phyloP scores from a whole-genome alignment of 768 basidiomycete species.

The Gelatoporia subvermispora region DNA sequence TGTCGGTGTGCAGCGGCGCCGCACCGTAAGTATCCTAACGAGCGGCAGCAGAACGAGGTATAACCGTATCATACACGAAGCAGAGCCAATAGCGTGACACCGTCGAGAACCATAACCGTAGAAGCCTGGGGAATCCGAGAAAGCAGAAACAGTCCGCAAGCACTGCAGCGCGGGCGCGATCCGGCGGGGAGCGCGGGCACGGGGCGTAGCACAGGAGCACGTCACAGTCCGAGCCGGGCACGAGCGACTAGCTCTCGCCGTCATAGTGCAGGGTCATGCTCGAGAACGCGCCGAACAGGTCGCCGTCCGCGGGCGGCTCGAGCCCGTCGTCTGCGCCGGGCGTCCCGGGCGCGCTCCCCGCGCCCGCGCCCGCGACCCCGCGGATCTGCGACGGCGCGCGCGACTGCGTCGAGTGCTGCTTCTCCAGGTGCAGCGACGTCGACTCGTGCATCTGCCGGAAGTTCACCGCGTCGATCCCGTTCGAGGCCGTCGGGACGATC shows the following conservation, averaged over 20 bases:
- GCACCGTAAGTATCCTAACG: too few species aligned
- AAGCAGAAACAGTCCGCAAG: background rate
- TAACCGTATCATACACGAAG: background rate
- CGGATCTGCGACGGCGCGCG: constrained; percentile 18
- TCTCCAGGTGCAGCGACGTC: constrained; percentile 82
- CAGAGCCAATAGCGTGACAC: constrained; percentile 1
- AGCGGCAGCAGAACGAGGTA: too few species aligned
- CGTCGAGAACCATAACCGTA: background rate
- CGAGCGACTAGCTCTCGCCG: constrained; percentile 42
- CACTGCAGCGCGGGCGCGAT: background rate
- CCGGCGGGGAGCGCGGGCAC: background rate
- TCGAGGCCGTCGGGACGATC: constrained; percentile 79
- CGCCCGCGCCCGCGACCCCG: constrained; percentile 31
- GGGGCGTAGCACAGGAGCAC: background rate
- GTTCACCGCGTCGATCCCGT: constrained; percentile 80
- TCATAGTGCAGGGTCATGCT: constrained; percentile 88
- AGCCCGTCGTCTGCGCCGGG: constrained; percentile 39
- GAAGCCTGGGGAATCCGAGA: background rate
- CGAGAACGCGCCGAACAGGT: constrained; percentile 84
- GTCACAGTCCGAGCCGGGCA: background rate
- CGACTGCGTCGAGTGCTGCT: constrained; percentile 16
- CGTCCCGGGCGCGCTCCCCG: constrained; percentile 27
- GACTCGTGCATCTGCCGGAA: constrained; percentile 91
- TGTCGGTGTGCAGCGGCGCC: too few species aligned
- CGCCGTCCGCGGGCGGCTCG: constrained; percentile 43